Base-by-base conservation (phyloP, 2,329 filamentous ascomycete genomes). In the Curvularia sp. region DNA sequence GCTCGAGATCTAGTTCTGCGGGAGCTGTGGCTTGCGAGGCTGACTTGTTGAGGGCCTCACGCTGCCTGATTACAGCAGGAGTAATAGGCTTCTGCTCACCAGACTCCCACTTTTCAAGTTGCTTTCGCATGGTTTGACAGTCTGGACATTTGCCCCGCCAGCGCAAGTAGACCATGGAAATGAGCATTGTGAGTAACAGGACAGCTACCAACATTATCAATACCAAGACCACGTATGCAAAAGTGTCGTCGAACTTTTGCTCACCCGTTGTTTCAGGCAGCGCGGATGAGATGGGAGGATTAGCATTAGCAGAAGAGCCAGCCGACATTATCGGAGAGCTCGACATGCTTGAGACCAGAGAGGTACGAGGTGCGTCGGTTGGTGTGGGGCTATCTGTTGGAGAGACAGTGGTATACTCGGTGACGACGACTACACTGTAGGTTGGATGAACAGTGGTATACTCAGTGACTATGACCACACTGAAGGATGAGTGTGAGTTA, bases 11-110 rank as follows among this genome's bases (percentile, higher is more conserved):
- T 3, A 55, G 6, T 9, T 44, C 31, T 1, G 55, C 41, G 1
- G 43, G 24, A 38, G 46, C n/a, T 9, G 49, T 44, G 6, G 26
- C 44, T 6, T 53, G 30, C 13, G 41, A 49, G 9, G 47, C 39
- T 5, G 24, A 12, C 24, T 53, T 47, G 31, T 48, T 50, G 3
- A 50, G 15, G 4, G 35, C 22, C 38, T 60, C 57, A 1, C 60
- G 56, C 6, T 48, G 10, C 43, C 35, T 53, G 9, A 63, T 53
- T 53, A 58, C 57, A 7, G 50, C 38, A 5, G 49, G 54, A 5
- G 60, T 63, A 15, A 63, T 58, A 4, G 38, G 28, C 35, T 59
- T 59, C 13, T 59, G 48, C 31, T 65, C 57, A 1, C 60, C 62
- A 3, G 48, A 47, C 22, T 63, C 31, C 53, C 55, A 65, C 35